phyloP scores from a whole-genome alignment of 1,139 yeast genomes.

The Yamadazyma blattariae region DNA sequence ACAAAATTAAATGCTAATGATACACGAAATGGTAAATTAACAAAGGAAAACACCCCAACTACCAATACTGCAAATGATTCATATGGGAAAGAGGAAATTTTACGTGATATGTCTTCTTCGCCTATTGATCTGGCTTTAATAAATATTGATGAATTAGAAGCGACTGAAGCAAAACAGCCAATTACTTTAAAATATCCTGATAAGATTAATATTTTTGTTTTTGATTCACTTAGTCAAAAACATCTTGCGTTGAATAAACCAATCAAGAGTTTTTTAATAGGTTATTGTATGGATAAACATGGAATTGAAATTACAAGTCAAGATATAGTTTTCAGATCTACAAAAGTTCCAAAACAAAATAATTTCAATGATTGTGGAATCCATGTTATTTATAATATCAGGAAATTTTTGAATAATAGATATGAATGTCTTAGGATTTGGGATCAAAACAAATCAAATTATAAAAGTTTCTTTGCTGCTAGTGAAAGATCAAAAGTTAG shows the following conservation, averaged over 20 bases:
- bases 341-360: slow-evolving; percentile 77
- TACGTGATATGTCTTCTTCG: no score
- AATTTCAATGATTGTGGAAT: slow-evolving; percentile 96
- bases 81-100: background rate
- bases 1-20: no score
- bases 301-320: slow-evolving; percentile 44
- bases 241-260: slow-evolving; percentile 56
- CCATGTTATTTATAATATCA: slow-evolving; percentile 79
- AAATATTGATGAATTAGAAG: background rate
- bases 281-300: slow-evolving; percentile 67
- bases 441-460: slow-evolving; percentile 25
- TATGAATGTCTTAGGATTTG: slow-evolving; percentile 50
- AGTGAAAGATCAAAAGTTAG: slow-evolving; percentile 35
- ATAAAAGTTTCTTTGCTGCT: slow-evolving; percentile 22
- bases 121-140: background rate
- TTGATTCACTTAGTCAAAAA: slow-evolving; percentile 72
- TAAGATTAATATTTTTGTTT: slow-evolving; percentile 50
- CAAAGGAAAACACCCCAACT: no score
- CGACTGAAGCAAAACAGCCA: background rate
- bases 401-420: slow-evolving; percentile 58
- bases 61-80: background rate
- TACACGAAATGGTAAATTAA: no score
- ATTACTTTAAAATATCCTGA: slow-evolving; percentile 1
- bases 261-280: slow-evolving; percentile 60
- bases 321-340: slow-evolving; percentile 42